phyloP scores from a whole-genome alignment of 176 grass and related monocot species.

The Bolboschoenus planiculmis region DNA sequence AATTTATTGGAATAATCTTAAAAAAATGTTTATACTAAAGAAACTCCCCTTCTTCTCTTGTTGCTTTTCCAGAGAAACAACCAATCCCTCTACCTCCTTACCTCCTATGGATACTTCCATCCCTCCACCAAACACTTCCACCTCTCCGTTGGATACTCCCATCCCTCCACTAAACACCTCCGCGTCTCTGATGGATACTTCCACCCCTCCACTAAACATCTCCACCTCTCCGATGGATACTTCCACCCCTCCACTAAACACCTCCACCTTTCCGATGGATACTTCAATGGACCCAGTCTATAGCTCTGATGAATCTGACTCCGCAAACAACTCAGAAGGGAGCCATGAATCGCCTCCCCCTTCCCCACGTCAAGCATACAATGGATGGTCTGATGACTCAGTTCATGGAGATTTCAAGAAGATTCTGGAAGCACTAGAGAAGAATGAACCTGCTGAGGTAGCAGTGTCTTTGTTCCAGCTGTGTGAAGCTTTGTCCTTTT shows the following conservation, averaged over 20 bases:
- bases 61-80: background rate
- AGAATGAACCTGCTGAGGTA: constrained; percentile 31
- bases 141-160: background rate
- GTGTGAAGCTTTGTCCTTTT: constrained; percentile 94
- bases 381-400: background rate
- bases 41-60: background rate
- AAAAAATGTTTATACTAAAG: constrained; percentile 10
- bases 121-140: background rate
- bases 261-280: background rate
- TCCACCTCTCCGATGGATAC: constrained; percentile 2
- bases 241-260: background rate
- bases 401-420: constrained; percentile 33
- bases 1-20: background rate
- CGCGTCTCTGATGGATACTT: background rate
- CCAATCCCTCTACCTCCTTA: background rate
- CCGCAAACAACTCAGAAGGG: background rate
- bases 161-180: background rate
- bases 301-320: constrained; percentile 11
- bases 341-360: constrained; percentile 1
- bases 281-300: constrained; percentile 9
- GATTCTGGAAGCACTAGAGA: constrained; percentile 52
- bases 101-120: background rate
- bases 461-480: constrained; percentile 59
- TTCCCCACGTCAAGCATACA: background rate
- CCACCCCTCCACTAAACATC: background rate